Base-by-base conservation (phyloP, 805 yeast genomes). In the Cyberlindnera petersonii region DNA sequence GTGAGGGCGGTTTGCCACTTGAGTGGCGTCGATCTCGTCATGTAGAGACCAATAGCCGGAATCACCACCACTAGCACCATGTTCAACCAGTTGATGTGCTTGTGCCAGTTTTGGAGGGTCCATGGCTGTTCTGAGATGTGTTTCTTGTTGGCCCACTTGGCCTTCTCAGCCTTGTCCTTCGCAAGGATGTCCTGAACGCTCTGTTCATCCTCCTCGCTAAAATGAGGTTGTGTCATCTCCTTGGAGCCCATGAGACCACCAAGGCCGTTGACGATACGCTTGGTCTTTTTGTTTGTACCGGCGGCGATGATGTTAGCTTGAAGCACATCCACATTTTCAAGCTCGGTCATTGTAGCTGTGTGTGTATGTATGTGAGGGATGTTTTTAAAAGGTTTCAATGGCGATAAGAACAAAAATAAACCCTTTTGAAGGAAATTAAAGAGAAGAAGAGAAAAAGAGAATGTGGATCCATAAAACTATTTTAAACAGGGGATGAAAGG, bases 181-280 rank as follows among this genome's bases (percentile, higher is more conserved):
- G 59, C 67, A 34, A 75, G 50, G 40, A 74, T 60, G 39, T 61
- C 68, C 21, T 71, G 67, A 56, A 75, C 67, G 19, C 47, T 39
- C 24, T 79, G 72, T 37, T 73, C 59, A 50, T 77, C 77, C 13
- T 24, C 42, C 20, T 36, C 46, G 44, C 77, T 82, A 31, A 84
- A 85, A 26, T 85, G 77, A 18, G 81, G 79, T 34, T 72, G 67
- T 22, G 79, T 80, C 72, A 83, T 70, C 29, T 76, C 73, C 57
- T 83, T 82, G 37, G 91, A 81, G 27, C 94, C 94, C 94, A 85
- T 85, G 52, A 85, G 66, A 35, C 68, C 67, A 31, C 93, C 93
- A 35, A 88, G 82, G 14, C 88, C 85, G 42, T 88, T 88, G 33
- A 82, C 91, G 38, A 83, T 77, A 63, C 91, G 73, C 39, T 77